Evolutionary conservation across 208 protist species (phyloP).

Genomic region (Acanthamoeba healyi): DNA sequence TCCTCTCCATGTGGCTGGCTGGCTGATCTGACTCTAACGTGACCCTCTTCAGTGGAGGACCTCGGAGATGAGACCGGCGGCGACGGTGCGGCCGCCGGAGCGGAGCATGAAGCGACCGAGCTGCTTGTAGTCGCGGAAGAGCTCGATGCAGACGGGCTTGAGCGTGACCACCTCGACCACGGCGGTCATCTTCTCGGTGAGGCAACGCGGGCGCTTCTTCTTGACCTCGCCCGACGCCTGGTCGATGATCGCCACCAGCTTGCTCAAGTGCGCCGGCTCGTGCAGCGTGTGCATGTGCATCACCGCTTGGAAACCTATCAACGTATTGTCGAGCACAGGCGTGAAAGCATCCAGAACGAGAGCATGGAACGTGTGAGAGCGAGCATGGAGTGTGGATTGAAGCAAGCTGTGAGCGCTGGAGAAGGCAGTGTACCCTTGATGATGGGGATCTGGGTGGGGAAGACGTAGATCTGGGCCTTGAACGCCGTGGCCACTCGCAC

Average conservation of each 20-base stretch:
- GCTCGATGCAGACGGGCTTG: conserved; percentile 81
- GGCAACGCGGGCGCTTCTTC: conserved; percentile 83
- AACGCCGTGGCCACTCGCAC: conserved; percentile 75
- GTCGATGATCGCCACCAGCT: conserved; percentile 77
- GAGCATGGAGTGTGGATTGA: background rate
- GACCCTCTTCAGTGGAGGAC: background rate
- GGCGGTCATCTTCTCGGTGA: conserved; percentile 60
- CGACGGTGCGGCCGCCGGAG: conserved; percentile 57
- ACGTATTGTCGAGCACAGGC: no score
- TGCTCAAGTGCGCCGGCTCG: conserved; percentile 75
- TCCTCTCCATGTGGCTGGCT: no score
- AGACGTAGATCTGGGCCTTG: conserved; percentile 83
- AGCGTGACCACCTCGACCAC: conserved; percentile 68
- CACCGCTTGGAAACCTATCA: conserved; percentile 78
- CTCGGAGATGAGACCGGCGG: conserved; percentile 63
- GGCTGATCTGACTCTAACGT: background rate
- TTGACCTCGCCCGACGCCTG: conserved; percentile 71
- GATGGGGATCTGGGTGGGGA: conserved; percentile 66
- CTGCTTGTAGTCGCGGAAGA: conserved; percentile 79
- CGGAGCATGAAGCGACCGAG: conserved; percentile 85
- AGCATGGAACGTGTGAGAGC: background rate
- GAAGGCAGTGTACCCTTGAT: background rate
- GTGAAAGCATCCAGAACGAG: background rate
- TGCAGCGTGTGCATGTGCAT: conserved; percentile 80
- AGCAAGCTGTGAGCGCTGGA: background rate